phyloP scores from a whole-genome alignment of 2,329 filamentous ascomycete genomes.

The Ophiostoma sp. region DNA sequence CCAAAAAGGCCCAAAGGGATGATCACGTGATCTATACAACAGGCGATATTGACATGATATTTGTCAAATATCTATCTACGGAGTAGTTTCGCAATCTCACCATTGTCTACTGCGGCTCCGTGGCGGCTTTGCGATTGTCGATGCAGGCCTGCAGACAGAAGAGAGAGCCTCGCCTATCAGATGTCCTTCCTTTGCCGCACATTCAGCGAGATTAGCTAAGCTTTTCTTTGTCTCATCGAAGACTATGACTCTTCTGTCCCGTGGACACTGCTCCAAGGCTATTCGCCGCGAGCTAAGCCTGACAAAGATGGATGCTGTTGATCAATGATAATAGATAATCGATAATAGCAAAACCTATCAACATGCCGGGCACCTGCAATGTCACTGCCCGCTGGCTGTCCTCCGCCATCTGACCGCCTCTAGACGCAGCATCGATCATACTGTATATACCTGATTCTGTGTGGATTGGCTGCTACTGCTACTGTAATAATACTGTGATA shows the following conservation, averaged over 20 bases:
- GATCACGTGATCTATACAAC: background rate
- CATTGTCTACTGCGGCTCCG: too few relatives aligned
- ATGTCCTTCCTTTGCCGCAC: background rate
- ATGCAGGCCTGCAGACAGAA: too few relatives aligned
- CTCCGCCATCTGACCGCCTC: background rate
- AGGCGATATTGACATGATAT: too few relatives aligned
- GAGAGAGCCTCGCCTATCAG: background rate
- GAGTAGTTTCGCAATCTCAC: too few relatives aligned
- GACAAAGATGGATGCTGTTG: background rate
- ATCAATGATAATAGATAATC: background rate
- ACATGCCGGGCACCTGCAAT: background rate
- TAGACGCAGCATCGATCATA: background rate
- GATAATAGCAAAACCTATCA: too few relatives aligned
- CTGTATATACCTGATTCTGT: background rate
- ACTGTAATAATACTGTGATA: too few relatives aligned
- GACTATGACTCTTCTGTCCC: background rate
- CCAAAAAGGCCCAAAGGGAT: too few relatives aligned
- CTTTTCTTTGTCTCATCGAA: too few relatives aligned
- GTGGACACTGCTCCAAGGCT: background rate
- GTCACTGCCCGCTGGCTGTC: background rate
- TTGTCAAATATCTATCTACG: too few relatives aligned
- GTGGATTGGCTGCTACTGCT: background rate
- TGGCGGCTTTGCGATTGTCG: too few relatives aligned
- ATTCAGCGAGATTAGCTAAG: background rate
- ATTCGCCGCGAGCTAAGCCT: background rate